These are phyloP conservation scores for Pseudomonodictys pantanalensis DNA, from an alignment of 495 filamentous ascomycete genomes.

Conservation along the genomic window DNA sequence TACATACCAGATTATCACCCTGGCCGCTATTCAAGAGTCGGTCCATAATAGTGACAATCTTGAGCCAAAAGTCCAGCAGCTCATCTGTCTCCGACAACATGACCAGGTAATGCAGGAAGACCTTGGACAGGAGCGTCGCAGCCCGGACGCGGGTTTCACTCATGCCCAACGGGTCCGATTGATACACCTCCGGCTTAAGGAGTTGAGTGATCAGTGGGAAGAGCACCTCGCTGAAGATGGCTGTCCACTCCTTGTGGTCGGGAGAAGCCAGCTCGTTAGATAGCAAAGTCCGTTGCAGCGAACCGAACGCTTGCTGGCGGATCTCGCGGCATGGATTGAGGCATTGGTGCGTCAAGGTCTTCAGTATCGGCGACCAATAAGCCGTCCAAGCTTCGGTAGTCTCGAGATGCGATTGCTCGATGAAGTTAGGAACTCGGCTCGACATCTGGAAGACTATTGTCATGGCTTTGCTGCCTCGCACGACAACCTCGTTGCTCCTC, in stretches of 20 bases:
- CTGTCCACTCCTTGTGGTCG: constrained; percentile 86
- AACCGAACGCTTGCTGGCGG: constrained; percentile 81
- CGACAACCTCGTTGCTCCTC: constrained; percentile 71
- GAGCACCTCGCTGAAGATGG: constrained; percentile 90
- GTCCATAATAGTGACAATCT: constrained; percentile 92
- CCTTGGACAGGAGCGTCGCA: constrained; percentile 86
- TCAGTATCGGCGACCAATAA: constrained; percentile 96
- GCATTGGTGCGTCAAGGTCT: constrained; percentile 81
- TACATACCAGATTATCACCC: constrained; percentile 78
- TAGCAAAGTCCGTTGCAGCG: constrained; percentile 79
- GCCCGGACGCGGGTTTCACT: constrained; percentile 90
- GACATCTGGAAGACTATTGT: constrained; percentile 77
- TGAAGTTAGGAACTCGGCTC: constrained; percentile 73
- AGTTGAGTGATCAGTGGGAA: constrained; percentile 90
- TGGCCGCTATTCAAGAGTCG: constrained; percentile 95
- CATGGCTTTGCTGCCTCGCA: constrained; percentile 76
- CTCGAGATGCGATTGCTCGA: constrained; percentile 90
- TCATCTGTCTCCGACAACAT: constrained; percentile 79
- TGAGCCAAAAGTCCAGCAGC: constrained; percentile 91
- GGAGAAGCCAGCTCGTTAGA: constrained; percentile 72
- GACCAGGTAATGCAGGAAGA: constrained; percentile 91
- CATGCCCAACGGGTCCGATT: constrained; percentile 90
- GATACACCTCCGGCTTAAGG: constrained; percentile 93
- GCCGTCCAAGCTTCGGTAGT: constrained; percentile 90
- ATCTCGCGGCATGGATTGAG: constrained; percentile 95